These are phyloP conservation scores for Carex arenaria DNA, from an alignment of 202 grass and related monocot species.

Conservation along the genomic window DNA sequence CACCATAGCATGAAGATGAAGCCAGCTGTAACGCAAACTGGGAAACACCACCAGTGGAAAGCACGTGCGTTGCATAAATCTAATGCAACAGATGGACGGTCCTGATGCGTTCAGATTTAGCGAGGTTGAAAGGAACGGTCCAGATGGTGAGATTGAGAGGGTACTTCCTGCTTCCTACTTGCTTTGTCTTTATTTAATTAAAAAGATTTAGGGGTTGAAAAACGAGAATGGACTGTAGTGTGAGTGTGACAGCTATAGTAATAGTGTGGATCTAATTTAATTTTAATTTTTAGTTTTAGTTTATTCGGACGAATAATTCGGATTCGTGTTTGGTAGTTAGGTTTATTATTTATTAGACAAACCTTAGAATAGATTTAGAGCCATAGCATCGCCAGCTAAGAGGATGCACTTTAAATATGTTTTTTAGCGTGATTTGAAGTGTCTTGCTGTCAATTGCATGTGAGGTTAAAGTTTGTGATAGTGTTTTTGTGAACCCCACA, in stretches of 20 bases:
- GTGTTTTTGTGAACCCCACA: background rate
- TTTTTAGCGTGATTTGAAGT: background rate
- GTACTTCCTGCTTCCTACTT: background rate
- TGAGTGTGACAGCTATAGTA: background rate
- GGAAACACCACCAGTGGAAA: background rate
- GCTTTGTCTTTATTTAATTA: background rate
- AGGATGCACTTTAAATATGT: conserved; percentile 21
- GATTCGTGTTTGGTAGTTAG: conserved; percentile 3
- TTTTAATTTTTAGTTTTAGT: background rate
- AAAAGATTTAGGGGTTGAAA: background rate
- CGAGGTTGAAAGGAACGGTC: background rate
- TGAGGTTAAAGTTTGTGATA: conserved; percentile 19
- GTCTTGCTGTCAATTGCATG: conserved; percentile 8
- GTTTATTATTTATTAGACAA: background rate
- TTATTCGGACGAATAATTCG: conserved; percentile 9
- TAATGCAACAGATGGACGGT: background rate
- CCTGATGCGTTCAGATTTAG: background rate
- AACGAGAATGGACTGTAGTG: background rate
- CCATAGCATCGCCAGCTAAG: conserved; percentile 13
- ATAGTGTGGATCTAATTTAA: background rate
- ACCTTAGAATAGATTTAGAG: too few species aligned
- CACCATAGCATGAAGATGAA: background rate
- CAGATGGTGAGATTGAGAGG: background rate
- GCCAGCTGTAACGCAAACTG: conserved; percentile 11
- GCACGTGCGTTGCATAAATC: conserved; percentile 3